These are phyloP conservation scores for Ustilago crameri DNA, from an alignment of 1,284 basidiomycete genomes.

Conservation along the genomic window DNA sequence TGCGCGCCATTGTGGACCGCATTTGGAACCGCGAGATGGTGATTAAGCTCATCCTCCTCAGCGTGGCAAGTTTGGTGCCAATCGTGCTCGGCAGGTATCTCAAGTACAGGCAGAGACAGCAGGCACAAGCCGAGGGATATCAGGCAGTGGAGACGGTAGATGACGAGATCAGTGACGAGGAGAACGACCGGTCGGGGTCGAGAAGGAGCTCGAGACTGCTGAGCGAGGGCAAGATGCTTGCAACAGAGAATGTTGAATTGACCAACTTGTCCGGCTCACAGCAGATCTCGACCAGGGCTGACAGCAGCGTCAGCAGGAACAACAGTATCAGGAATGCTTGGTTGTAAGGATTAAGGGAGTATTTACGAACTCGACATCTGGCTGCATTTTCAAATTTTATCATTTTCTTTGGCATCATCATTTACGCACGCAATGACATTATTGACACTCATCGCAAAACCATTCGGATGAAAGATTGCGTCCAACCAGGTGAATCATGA, in stretches of 20 bases:
- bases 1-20: constrained; percentile 52
- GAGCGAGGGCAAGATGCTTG: constrained; percentile 10
- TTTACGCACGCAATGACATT: too few species aligned
- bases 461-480: too few species aligned
- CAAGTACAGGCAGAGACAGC: constrained; percentile 26
- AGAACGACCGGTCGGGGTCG: constrained; percentile 26
- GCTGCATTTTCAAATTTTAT: too few species aligned
- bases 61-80: constrained; percentile 54
- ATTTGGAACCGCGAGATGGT: constrained; percentile 63
- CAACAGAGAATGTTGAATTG: constrained; percentile 18
- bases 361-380: too few species aligned
- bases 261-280: constrained; percentile 1
- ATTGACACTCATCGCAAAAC: too few species aligned
- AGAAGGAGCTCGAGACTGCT: constrained; percentile 15
- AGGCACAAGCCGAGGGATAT: constrained; percentile 28
- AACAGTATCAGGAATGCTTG: constrained; percentile 27
- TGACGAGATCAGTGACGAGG: constrained; percentile 29
- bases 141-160: constrained; percentile 10
- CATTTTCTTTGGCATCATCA: too few species aligned
- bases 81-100: constrained; percentile 51
- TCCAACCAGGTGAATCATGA: too few species aligned
- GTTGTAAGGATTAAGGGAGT: constrained; percentile 10
- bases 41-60: constrained; percentile 56
- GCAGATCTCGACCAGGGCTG: constrained; percentile 2
- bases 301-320: constrained; percentile 6